These are phyloP conservation scores for Astragalus glycyphyllos DNA, from an alignment of 306 rosid species.

Conservation along the genomic window DNA sequence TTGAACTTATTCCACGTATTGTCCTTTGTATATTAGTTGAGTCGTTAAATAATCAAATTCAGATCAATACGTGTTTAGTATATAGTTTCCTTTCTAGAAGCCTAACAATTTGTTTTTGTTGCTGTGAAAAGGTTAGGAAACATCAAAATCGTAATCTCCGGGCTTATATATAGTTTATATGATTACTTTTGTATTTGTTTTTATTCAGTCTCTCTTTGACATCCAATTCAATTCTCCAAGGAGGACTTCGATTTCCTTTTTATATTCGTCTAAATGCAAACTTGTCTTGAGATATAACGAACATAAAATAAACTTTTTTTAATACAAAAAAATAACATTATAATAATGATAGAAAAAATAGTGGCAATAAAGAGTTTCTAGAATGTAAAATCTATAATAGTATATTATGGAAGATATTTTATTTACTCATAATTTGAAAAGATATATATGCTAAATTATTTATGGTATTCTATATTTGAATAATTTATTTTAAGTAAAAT, in stretches of 20 bases:
- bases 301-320: no score
- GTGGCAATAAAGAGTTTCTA: no score
- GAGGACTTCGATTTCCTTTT: slow-evolving; percentile 1
- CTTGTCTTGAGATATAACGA: not conserved
- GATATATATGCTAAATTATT: no score
- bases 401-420: no score
- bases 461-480: no score
- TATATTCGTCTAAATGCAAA: not conserved
- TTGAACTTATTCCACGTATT: not conserved
- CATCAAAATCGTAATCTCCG: not conserved
- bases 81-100: slow-evolving; percentile 4
- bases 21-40: not conserved
- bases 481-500: no score
- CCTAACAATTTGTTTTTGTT: no score
- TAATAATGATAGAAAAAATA: no score
- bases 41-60: not conserved
- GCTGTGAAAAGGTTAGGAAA: no score
- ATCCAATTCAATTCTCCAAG: not conserved
- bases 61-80: not conserved
- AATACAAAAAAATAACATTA: no score
- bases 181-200: not conserved
- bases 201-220: slow-evolving; percentile 7
- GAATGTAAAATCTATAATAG: no score
- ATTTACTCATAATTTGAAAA: no score
- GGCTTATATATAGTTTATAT: not conserved